phyloP scores from a whole-genome alignment of 768 basidiomycete species.

The Paxillus rubicundulus region DNA sequence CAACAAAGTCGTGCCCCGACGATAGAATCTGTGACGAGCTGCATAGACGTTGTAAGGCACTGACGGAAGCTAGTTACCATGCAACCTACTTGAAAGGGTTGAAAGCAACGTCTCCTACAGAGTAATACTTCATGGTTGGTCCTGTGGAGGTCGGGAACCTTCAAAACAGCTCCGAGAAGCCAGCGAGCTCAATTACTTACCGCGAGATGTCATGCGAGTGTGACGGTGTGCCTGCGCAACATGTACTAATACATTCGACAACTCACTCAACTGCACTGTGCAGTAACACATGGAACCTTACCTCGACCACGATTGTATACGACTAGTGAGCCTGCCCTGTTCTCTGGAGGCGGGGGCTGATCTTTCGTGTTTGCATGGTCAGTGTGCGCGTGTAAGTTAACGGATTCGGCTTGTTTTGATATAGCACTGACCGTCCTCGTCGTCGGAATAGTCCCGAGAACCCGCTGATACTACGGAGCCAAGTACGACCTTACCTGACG shows the following conservation, averaged over 20 bases:
- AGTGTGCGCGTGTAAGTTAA: neutral
- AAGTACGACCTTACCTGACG: conserved; percentile 39
- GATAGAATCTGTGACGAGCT: conserved; percentile 45
- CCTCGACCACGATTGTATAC: conserved; percentile 36
- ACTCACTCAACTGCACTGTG: neutral
- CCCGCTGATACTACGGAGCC: conserved; percentile 50
- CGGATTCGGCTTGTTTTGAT: conserved; percentile 21
- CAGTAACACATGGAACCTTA: conserved; percentile 4
- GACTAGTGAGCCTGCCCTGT: conserved; percentile 46
- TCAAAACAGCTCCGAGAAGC: neutral
- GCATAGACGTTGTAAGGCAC: conserved; percentile 5
- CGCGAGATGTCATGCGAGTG: conserved; percentile 13
- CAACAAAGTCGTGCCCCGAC: conserved; percentile 44
- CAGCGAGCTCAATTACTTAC: conserved; percentile 6
- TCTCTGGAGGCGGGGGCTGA: conserved; percentile 40
- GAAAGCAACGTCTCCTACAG: conserved; percentile 55
- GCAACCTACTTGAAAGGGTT: conserved; percentile 44
- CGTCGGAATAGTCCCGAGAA: conserved; percentile 31
- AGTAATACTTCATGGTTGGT: conserved; percentile 43
- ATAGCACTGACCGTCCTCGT: conserved; percentile 20
- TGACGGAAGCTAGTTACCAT: neutral
- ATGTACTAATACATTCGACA: conserved; percentile 12
- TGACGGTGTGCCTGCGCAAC: conserved; percentile 20
- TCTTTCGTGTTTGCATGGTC: conserved; percentile 3
- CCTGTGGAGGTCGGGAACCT: conserved; percentile 5